phyloP scores from a whole-genome alignment of 345 rosid species.

The Camelina sativa region DNA sequence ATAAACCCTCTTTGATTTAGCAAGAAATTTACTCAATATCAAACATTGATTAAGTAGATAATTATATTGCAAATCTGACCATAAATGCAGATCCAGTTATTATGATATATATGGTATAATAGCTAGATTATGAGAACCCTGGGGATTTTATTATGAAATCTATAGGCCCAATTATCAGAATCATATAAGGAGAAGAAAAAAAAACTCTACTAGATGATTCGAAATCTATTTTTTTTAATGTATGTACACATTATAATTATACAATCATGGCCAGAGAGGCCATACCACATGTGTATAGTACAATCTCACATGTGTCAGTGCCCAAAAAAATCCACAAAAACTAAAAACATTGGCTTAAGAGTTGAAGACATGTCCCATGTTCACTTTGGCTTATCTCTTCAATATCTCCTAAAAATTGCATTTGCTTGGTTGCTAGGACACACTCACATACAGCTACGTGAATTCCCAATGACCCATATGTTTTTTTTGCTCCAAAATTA shows the following conservation, averaged over 20 bases:
- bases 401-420: slow-evolving; percentile 39
- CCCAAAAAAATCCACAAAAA: slow-evolving; percentile 22
- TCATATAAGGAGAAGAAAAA: background rate
- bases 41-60: slow-evolving; percentile 14
- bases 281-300: slow-evolving; percentile 46
- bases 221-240: background rate
- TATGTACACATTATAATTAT: slow-evolving; percentile 34
- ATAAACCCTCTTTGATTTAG: background rate
- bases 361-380: slow-evolving; percentile 45
- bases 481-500: slow-evolving; percentile 25
- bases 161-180: slow-evolving; percentile 25
- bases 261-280: slow-evolving; percentile 47
- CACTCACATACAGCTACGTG: slow-evolving; percentile 41
- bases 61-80: slow-evolving; percentile 32
- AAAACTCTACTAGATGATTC: slow-evolving; percentile 3
- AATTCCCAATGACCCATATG: slow-evolving; percentile 46
- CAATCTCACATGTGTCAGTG: slow-evolving; percentile 45
- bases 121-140: slow-evolving; percentile 34
- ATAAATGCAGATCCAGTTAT: slow-evolving; percentile 40
- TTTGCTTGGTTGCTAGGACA: slow-evolving; percentile 47
- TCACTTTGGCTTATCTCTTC: slow-evolving; percentile 46
- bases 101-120: slow-evolving; percentile 17
- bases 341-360: slow-evolving; percentile 36
- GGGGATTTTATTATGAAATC: slow-evolving; percentile 36
- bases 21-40: slow-evolving; percentile 11